phyloP scores from a whole-genome alignment of 2,329 filamentous ascomycete species.

The Nannizziopsis arthrosporioides region DNA sequence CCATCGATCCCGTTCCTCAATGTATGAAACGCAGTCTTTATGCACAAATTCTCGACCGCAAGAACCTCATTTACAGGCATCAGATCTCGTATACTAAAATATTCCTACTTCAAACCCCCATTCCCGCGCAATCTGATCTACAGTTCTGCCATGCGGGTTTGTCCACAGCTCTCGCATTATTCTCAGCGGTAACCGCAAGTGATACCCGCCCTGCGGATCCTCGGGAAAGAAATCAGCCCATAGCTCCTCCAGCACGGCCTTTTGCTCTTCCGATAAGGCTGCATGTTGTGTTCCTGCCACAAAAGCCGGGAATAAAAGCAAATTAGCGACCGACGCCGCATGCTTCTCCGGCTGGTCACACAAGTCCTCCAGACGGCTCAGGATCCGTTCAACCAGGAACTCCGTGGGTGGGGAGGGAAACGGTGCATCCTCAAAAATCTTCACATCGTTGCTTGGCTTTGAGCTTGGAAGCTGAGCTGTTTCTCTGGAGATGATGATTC shows the following conservation, averaged over 20 bases:
- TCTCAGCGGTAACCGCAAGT: slow-evolving; percentile 7
- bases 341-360: not conserved
- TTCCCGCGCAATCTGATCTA: slow-evolving; percentile 11
- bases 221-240: slow-evolving; percentile 10
- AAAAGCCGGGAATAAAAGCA: slow-evolving; percentile 13
- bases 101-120: slow-evolving; percentile 11
- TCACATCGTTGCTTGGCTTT: too few species aligned
- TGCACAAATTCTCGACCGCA: too few species aligned
- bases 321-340: slow-evolving; percentile 4
- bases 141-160: not conserved
- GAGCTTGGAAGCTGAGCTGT: not conserved
- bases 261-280: slow-evolving; percentile 4
- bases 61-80: too few species aligned
- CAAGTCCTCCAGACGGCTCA: not conserved
- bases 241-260: slow-evolving; percentile 6
- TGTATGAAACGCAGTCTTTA: too few species aligned
- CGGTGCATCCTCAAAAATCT: too few species aligned
- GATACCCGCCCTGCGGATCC: slow-evolving; percentile 3
- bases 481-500: slow-evolving; percentile 9
- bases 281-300: slow-evolving; percentile 9
- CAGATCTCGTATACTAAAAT: slow-evolving; percentile 1
- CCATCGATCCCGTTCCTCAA: too few species aligned
- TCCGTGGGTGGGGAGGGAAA: slow-evolving; percentile 2
- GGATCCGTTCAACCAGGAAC: slow-evolving; percentile 2
- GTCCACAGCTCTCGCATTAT: slow-evolving; percentile 11